Percentiles rank a stretch among this genome's conserved stretches.
These are phyloP conservation scores for Penicillium sp. DNA, from an alignment of 2,329 filamentous ascomycete species.

Conservation along the genomic window DNA sequence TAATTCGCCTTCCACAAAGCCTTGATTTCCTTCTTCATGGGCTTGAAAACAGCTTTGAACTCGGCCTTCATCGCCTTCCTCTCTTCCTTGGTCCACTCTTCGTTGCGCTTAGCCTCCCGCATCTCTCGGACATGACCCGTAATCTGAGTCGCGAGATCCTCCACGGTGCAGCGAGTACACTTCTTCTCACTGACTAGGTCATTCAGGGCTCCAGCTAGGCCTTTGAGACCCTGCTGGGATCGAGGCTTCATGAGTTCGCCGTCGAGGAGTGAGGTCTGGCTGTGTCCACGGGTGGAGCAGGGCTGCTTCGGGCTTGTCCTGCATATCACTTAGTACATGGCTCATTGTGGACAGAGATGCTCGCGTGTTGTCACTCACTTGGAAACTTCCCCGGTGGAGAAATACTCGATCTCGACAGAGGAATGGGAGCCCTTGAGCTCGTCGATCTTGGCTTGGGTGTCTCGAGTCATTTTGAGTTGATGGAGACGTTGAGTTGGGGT, in stretches of 20 bases:
- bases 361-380: background rate
- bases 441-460: background rate
- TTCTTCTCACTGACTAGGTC: conserved; percentile 6
- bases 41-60: conserved; percentile 7
- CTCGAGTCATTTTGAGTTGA: background rate
- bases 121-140: conserved; percentile 3
- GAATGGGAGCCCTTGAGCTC: background rate
- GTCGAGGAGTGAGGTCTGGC: conserved; percentile 5
- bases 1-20: conserved; percentile 9
- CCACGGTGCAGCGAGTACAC: conserved; percentile 13
- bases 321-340: background rate
- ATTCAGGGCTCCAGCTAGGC: conserved; percentile 3
- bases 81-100: conserved; percentile 12
- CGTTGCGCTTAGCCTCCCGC: conserved; percentile 8
- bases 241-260: conserved; percentile 4
- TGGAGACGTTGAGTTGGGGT: background rate
- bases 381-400: background rate
- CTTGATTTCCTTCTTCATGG: conserved; percentile 12
- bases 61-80: conserved; percentile 9
- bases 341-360: background rate
- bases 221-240: conserved; percentile 1
- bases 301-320: background rate
- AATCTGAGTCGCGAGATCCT: conserved; percentile 3
- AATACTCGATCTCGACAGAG: background rate
- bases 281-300: conserved; percentile 7